Conservation (phyloP, 2,329 filamentous ascomycete species). For the Helotiales sp. region DNA sequence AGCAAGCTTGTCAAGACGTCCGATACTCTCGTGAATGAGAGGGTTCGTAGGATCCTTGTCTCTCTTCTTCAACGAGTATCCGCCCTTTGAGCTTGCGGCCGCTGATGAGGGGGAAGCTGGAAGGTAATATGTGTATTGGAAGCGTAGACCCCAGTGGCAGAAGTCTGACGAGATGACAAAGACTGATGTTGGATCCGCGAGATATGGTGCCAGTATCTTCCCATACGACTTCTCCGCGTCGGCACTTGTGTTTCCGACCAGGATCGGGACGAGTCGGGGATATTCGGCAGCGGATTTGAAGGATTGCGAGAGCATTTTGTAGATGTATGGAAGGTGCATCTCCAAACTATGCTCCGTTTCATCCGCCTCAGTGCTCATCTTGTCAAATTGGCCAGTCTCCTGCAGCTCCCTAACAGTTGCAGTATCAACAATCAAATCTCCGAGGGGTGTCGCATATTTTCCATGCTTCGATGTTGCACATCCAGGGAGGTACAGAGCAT, state of each 20-base stretch:
- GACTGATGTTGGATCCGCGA: conserved; percentile 74
- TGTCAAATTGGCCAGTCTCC: conserved; percentile 59
- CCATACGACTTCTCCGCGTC: conserved; percentile 72
- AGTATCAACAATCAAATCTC: conserved; percentile 69
- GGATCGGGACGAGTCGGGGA: conserved; percentile 80
- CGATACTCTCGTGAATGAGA: conserved; percentile 84
- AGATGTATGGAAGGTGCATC: conserved; percentile 95
- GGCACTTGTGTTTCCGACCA: conserved; percentile 77
- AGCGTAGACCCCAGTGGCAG: conserved; percentile 90
- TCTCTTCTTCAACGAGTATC: conserved; percentile 39
- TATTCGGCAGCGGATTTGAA: conserved; percentile 59
- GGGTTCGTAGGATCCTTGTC: conserved; percentile 48
- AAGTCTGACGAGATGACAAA: conserved; percentile 96
- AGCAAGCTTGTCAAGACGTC: conserved; percentile 75
- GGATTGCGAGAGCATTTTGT: conserved; percentile 68
- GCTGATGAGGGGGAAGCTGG: conserved; percentile 49
- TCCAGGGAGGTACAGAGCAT: conserved; percentile 79
- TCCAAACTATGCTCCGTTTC: conserved; percentile 90
- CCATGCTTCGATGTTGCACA: conserved; percentile 77
- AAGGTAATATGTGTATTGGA: conserved; percentile 82
- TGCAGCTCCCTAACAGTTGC: conserved; percentile 57
- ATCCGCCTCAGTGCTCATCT: conserved; percentile 71
- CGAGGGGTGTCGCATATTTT: conserved; percentile 75
- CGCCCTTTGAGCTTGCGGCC: conserved; percentile 44
- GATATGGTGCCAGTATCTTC: conserved; percentile 73